Evolutionary conservation across 75 land plant genomes (phyloP).

Genomic region (Pinus albicaulis): DNA sequence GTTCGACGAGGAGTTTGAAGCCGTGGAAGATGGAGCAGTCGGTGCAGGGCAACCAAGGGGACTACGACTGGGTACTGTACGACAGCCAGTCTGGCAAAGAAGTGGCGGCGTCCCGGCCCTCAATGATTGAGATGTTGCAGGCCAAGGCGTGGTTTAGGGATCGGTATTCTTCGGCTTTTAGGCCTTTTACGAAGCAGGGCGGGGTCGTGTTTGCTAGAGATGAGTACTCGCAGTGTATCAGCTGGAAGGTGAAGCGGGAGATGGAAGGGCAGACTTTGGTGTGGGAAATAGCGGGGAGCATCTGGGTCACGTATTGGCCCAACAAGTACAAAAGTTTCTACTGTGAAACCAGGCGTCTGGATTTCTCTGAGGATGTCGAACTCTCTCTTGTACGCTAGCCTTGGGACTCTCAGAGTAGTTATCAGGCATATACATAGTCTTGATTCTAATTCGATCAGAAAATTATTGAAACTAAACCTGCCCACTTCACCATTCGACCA

Average conservation of each 20-base stretch:
- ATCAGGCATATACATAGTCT: too few relatives aligned
- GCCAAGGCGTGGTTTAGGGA: slow-evolving; percentile 52
- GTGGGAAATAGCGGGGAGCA: slow-evolving; percentile 60
- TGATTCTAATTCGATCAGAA: too few relatives aligned
- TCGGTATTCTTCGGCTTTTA: slow-evolving; percentile 45
- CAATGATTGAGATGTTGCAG: slow-evolving; percentile 31
- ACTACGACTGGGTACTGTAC: slow-evolving; percentile 56
- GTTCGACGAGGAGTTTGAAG: slow-evolving; percentile 33
- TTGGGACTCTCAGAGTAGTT: too few relatives aligned
- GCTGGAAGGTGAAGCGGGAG: slow-evolving; percentile 46
- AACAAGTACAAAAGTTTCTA: slow-evolving; percentile 50
- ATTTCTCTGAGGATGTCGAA: slow-evolving; percentile 40
- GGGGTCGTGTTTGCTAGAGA: slow-evolving; percentile 67
- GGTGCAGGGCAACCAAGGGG: slow-evolving; percentile 35
- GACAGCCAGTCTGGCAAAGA: slow-evolving; percentile 45
- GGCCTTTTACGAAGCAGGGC: slow-evolving; percentile 63
- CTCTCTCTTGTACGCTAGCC: slow-evolving; percentile 30
- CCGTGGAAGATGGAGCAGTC: slow-evolving; percentile 74
- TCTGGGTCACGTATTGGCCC: slow-evolving; percentile 70
- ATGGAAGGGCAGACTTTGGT: slow-evolving; percentile 37
- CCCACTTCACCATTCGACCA: too few relatives aligned
- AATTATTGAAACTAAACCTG: too few relatives aligned
- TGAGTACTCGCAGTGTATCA: slow-evolving; percentile 53
- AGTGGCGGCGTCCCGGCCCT: slow-evolving; percentile 51
- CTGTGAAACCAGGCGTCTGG: slow-evolving; percentile 51